Percentiles rank a stretch among this genome's conserved stretches.
Conservation (phyloP, 257 asterid species). For the Mitragyna speciosa region DNA sequence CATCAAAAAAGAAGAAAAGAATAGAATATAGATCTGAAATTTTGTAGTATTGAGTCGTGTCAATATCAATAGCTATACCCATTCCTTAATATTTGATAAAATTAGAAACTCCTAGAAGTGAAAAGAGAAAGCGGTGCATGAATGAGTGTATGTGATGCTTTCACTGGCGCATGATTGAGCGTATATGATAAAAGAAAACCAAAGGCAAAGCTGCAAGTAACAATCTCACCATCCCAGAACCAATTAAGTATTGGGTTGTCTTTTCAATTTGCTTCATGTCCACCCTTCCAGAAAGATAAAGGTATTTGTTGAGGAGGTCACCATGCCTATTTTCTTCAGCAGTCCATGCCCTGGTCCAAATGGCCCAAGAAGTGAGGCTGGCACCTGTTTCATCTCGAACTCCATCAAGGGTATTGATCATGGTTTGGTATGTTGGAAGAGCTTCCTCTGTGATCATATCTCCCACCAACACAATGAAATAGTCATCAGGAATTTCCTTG, state of each 20-base stretch:
- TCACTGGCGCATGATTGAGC: neutral
- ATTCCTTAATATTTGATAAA: too few relatives aligned
- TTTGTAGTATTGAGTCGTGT: neutral
- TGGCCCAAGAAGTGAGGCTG: conserved; percentile 69
- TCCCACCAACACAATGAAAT: conserved; percentile 65
- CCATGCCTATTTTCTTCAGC: conserved; percentile 84
- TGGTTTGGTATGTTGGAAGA: conserved; percentile 79
- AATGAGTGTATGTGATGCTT: neutral
- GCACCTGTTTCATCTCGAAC: conserved; percentile 83
- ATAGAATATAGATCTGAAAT: neutral
- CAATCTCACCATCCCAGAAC: conserved; percentile 47
- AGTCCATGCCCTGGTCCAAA: conserved; percentile 79
- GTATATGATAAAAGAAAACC: neutral
- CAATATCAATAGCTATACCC: too few relatives aligned
- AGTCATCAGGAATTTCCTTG: conserved; percentile 69
- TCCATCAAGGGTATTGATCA: conserved; percentile 73
- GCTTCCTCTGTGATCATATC: conserved; percentile 83
- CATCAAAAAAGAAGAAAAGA: too few relatives aligned
- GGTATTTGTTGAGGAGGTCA: conserved; percentile 63
- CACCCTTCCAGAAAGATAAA: conserved; percentile 67
- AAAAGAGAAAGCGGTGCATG: neutral
- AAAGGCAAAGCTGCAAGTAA: neutral
- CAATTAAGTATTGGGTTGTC: conserved; percentile 61
- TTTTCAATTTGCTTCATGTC: conserved; percentile 66
- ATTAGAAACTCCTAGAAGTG: too few relatives aligned